phyloP scores from a whole-genome alignment of 164 flowering plant genomes.

The Magnolia changhungtana region DNA sequence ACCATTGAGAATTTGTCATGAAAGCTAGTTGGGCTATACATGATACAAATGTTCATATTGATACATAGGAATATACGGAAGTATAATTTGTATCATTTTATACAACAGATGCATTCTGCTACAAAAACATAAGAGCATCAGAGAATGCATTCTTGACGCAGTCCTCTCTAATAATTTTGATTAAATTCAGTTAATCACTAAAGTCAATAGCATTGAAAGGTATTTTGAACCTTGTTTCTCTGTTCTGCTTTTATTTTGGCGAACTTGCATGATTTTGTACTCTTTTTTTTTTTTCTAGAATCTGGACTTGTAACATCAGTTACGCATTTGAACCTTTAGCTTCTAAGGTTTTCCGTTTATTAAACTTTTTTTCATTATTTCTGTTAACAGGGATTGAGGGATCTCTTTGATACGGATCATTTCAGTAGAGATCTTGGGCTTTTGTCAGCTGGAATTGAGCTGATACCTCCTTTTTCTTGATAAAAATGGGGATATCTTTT shows the following conservation, averaged over 20 bases:
- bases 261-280: background rate
- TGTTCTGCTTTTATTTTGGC: background rate
- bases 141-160: no score
- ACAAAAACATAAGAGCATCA: no score
- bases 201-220: no score
- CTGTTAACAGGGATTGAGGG: background rate
- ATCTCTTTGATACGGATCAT: background rate
- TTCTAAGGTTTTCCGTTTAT: background rate
- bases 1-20: no score
- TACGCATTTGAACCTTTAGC: background rate
- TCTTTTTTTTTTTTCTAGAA: background rate
- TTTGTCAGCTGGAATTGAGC: background rate
- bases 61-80: no score
- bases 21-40: no score
- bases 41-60: no score
- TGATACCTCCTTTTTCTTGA: conserved; percentile 1
- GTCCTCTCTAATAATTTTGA: no score
- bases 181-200: no score
- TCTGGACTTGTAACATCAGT: background rate
- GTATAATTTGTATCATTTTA: no score
- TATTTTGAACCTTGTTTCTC: background rate
- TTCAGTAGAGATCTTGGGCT: background rate
- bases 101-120: no score
- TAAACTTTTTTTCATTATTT: background rate
- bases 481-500: conserved; percentile 56